Evolutionary conservation across 176 grass and related monocot species (phyloP).

Genomic region (Luzula sylvatica): DNA sequence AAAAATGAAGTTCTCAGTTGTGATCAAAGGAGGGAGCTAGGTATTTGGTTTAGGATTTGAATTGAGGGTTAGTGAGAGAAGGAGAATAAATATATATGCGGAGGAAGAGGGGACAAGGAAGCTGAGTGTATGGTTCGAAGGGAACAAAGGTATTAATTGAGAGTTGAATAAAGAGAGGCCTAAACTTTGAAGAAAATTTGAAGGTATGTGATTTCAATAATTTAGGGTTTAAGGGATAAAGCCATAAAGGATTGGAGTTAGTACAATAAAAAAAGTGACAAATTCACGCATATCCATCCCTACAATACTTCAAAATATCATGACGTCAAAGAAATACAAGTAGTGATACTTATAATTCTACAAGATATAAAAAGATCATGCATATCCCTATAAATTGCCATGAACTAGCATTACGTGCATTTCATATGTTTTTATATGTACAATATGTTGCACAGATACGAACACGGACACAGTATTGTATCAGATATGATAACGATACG

Average conservation of each 20-base stretch:
- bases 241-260: not conserved
- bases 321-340: too few species aligned
- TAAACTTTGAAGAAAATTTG: slow-evolving; percentile 23
- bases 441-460: too few species aligned
- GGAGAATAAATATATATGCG: not conserved
- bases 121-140: slow-evolving; percentile 49
- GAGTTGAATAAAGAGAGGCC: slow-evolving; percentile 28
- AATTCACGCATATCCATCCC: too few species aligned
- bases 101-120: slow-evolving; percentile 31
- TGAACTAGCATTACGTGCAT: too few species aligned
- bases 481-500: too few species aligned
- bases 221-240: slow-evolving; percentile 6
- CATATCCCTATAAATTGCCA: too few species aligned
- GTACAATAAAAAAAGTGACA: too few species aligned
- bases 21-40: not conserved
- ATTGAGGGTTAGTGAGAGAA: not conserved
- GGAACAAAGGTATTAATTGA: slow-evolving; percentile 70
- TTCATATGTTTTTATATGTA: too few species aligned
- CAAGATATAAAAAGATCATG: too few species aligned
- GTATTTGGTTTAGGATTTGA: not conserved
- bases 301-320: too few species aligned
- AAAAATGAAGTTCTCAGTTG: not conserved
- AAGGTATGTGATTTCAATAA: slow-evolving; percentile 20
- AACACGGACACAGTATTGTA: too few species aligned
- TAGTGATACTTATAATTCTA: too few species aligned